These are phyloP conservation scores for Claviceps cyperi DNA, from an alignment of 2,329 filamentous ascomycete genomes.

Conservation along the genomic window DNA sequence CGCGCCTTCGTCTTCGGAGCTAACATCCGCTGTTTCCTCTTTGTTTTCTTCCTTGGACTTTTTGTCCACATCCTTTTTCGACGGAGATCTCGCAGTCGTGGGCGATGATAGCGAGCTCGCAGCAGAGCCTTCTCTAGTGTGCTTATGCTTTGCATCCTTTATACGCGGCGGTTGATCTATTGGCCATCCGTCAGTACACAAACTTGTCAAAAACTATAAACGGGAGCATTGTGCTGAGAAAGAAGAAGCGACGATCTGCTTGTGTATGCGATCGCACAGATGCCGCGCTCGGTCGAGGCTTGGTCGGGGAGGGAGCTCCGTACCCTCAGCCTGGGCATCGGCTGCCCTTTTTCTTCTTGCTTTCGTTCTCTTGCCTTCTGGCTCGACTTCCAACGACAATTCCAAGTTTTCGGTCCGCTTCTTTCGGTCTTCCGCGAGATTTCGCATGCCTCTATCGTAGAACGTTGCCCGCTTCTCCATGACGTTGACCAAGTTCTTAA, in stretches of 20 bases:
- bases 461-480: conserved; percentile 53
- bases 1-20: conserved; percentile 44
- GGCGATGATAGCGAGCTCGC: conserved; percentile 47
- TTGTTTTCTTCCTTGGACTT: conserved; percentile 31
- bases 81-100: conserved; percentile 33
- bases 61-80: conserved; percentile 45
- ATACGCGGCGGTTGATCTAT: conserved; percentile 40
- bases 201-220: not conserved
- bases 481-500: conserved; percentile 49
- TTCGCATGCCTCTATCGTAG: conserved; percentile 60
- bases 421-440: conserved; percentile 52
- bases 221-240: not conserved
- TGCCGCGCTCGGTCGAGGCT: too few species aligned
- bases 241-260: not conserved
- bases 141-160: conserved; percentile 38
- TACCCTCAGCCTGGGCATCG: conserved; percentile 30
- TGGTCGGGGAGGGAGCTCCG: not conserved
- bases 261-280: too few species aligned
- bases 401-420: conserved; percentile 42
- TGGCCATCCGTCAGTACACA: conserved; percentile 1
- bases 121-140: conserved; percentile 35
- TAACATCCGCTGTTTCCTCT: conserved; percentile 29
- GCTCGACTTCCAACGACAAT: conserved; percentile 31
- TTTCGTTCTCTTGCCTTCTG: conserved; percentile 45
- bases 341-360: conserved; percentile 68